Percentiles rank a stretch among this genome's conserved stretches.
These are phyloP conservation scores for Helianthus tuberosus DNA, from an alignment of 129 eudicot genomes.

Conservation along the genomic window DNA sequence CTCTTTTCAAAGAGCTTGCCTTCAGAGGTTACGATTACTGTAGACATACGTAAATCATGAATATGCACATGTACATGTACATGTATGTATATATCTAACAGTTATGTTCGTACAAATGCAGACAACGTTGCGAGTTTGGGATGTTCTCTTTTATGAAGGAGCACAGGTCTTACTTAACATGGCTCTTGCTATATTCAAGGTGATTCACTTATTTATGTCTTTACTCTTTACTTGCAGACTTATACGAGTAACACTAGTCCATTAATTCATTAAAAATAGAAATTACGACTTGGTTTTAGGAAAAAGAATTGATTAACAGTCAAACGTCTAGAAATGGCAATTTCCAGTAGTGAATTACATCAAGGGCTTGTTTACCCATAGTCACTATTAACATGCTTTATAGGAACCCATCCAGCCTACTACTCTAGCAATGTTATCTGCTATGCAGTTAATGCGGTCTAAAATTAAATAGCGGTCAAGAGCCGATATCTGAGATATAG, in stretches of 20 bases:
- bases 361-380: not conserved
- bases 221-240: not conserved
- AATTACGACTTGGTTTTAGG: not conserved
- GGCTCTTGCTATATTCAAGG: conserved; percentile 97
- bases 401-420: too few relatives aligned
- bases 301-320: not conserved
- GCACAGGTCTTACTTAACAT: conserved; percentile 80
- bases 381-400: too few relatives aligned
- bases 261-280: not conserved
- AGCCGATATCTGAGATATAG: too few relatives aligned
- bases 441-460: too few relatives aligned
- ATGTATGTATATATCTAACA: conserved; percentile 14
- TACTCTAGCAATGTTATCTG: not conserved
- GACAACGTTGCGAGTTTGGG: conserved; percentile 98
- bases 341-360: not conserved
- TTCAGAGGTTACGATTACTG: conserved; percentile 66
- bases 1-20: conserved; percentile 96
- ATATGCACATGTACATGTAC: not conserved
- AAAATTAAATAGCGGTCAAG: too few relatives aligned
- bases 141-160: conserved; percentile 94
- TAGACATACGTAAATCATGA: not conserved
- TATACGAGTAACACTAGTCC: not conserved
- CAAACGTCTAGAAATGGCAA: not conserved
- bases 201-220: conserved; percentile 19
- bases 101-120: conserved; percentile 26